These are phyloP conservation scores for Chalciporus piperatus DNA, from an alignment of 768 basidiomycete species.

Conservation along the genomic window DNA sequence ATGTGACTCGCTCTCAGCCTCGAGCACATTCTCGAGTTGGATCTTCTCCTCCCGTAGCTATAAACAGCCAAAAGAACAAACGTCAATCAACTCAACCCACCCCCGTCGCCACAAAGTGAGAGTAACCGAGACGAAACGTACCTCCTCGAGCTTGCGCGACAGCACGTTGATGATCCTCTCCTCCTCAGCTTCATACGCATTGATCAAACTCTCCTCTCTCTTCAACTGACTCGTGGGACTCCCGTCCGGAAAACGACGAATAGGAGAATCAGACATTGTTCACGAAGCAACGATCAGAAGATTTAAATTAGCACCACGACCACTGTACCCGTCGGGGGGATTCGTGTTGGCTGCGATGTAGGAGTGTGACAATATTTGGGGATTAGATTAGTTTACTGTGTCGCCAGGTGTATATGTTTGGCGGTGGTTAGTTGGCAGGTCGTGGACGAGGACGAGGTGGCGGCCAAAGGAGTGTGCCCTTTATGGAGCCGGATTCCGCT, in stretches of 20 bases:
- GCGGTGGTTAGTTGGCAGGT: neutral
- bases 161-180: conserved; percentile 83
- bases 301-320: neutral
- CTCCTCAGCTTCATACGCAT: conserved; percentile 88
- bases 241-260: conserved; percentile 54
- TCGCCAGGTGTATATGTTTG: too few relatives aligned
- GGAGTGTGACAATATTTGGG: too few relatives aligned
- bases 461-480: conserved; percentile 9
- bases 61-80: neutral
- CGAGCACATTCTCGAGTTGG: conserved; percentile 73
- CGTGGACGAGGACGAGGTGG: neutral
- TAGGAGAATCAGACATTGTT: conserved; percentile 42
- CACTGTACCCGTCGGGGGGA: neutral
- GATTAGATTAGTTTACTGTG: neutral
- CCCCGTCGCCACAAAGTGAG: neutral
- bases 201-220: conserved; percentile 73
- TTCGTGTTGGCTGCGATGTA: neutral
- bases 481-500: conserved; percentile 13
- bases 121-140: conserved; percentile 23
- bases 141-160: conserved; percentile 83
- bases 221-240: conserved; percentile 47
- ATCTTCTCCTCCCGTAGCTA: conserved; percentile 86
- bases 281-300: neutral
- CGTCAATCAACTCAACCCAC: neutral
- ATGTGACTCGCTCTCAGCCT: conserved; percentile 84